Conservation (phyloP, 768 basidiomycete genomes). For the Vishniacozyma victoriae region DNA sequence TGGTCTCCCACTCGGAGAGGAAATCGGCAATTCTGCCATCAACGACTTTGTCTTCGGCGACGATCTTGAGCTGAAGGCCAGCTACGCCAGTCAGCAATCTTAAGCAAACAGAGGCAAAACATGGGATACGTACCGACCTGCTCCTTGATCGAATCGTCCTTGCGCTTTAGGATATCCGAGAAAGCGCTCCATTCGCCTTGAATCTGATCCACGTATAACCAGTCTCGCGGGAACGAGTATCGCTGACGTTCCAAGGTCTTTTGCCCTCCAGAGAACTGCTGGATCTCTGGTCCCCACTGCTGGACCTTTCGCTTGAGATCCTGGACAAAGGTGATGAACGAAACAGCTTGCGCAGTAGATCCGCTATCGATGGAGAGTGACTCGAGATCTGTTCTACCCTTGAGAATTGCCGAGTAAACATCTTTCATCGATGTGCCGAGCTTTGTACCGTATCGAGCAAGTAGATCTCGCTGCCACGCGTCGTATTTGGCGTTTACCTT, state of each 20-base stretch:
- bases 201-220: conserved; percentile 97
- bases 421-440: conserved; percentile 95
- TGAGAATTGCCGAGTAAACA: conserved; percentile 85
- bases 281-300: conserved; percentile 94
- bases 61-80: conserved; percentile 96
- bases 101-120: neutral
- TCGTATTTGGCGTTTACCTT: conserved; percentile 99
- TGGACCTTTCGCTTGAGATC: conserved; percentile 96
- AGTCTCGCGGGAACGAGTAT: conserved; percentile 93
- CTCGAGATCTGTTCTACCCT: conserved; percentile 91
- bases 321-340: conserved; percentile 98
- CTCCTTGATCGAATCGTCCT: conserved; percentile 97
- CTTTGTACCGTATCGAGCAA: conserved; percentile 85
- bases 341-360: conserved; percentile 95
- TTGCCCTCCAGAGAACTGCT: conserved; percentile 87
- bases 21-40: conserved; percentile 92
- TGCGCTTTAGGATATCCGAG: conserved; percentile 93
- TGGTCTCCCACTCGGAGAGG: conserved; percentile 87
- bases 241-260: conserved; percentile 94
- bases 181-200: conserved; percentile 98
- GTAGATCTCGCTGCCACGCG: conserved; percentile 91
- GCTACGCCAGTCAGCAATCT: conserved; percentile 51
- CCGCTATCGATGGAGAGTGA: conserved; percentile 88
- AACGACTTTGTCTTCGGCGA: conserved; percentile 97
- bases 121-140: conserved; percentile 68